Evolutionary conservation across 1,284 basidiomycete genomes (phyloP), one percentile per base, ranked within the genome.

Genomic region (Polyporus tsugae): DNA sequence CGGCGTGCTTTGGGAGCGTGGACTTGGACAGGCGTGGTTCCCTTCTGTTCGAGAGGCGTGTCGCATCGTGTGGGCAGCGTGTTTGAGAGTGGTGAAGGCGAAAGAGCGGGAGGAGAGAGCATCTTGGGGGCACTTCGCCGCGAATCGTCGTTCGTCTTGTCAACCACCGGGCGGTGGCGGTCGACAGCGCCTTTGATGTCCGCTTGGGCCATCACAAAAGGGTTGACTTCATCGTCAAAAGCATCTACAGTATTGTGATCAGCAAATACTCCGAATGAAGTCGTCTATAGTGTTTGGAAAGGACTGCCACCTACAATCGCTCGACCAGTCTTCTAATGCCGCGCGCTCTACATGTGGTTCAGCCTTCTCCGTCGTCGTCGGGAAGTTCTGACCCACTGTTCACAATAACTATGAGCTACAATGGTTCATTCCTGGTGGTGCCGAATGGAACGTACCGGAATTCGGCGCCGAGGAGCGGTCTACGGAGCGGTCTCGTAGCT

Each of bases 251-350:
- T 5, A 19, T 22, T 53, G 46, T 38, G 2, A n/a, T 36, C 35
- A 62, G 61, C 19, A 9, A 53, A 36, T 0, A 53, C n/a, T 13
- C 22, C 17, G 4, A 6, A 25, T 6, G 9, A 49, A 49, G 7
- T 6, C n/a, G 6, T 22, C 35, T 10, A 35, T 11, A 11, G n/a
- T 2, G 17, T 4, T 3, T 2, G 25, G 33, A 52, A 6, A 25
- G 39, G 46, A 9, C 19, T 10, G 19, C 9, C n/a, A 29, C 61
- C 5, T 19, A 62, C 61, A 62, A 39, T 62, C 61, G n/a, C 22
- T 49, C 5, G 61, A 46, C 61, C 61, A 62, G 35, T 62, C 61
- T 41, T 62, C 61, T 36, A 52, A 5, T 35, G 25, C 46, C 19
- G 36, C 19, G 44, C 25, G 42, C 29, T 35, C 61, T 10, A 6